phyloP scores from a whole-genome alignment of 1,139 yeast species.

The Hyphopichia khmerensis region DNA sequence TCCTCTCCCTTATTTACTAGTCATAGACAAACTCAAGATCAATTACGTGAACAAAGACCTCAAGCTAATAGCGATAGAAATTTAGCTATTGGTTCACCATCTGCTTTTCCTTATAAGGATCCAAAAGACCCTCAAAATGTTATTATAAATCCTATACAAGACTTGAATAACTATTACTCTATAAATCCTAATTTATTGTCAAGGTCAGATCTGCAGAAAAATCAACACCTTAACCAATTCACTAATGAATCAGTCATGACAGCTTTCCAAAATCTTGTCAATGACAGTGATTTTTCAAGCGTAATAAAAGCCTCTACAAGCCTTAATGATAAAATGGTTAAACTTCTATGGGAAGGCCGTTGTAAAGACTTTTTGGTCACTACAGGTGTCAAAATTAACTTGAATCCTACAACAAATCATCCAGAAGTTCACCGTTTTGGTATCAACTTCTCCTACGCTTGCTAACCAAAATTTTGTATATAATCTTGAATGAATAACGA shows the following conservation, averaged over 20 bases:
- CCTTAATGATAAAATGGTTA: conserved; percentile 58
- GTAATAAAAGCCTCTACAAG: conserved; percentile 78
- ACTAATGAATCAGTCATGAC: conserved; percentile 45
- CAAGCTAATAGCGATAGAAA: not conserved
- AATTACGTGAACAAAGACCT: not conserved
- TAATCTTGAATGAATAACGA: not conserved
- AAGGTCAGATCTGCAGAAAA: conserved; percentile 2
- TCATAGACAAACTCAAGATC: conserved; percentile 1
- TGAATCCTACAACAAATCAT: conserved; percentile 26
- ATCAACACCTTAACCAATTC: conserved; percentile 10
- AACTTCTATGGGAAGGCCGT: conserved; percentile 85
- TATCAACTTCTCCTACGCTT: conserved; percentile 40
- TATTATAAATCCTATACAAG: conserved; percentile 23
- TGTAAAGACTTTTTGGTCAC: conserved; percentile 76
- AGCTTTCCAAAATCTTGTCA: conserved; percentile 53
- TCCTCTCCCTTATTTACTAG: conserved; percentile 1
- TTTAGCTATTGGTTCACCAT: not conserved
- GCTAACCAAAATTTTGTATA: conserved; percentile 10
- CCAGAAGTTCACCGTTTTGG: conserved; percentile 44
- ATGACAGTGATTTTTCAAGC: conserved; percentile 58
- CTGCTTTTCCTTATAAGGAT: conserved; percentile 5
- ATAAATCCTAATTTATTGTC: conserved; percentile 25
- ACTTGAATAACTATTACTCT: conserved; percentile 23
- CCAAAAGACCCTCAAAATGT: conserved; percentile 6
- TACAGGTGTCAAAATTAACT: conserved; percentile 60